Evolutionary conservation across 1,139 yeast species (phyloP).

Genomic region (Wickerhamomyces sp.): DNA sequence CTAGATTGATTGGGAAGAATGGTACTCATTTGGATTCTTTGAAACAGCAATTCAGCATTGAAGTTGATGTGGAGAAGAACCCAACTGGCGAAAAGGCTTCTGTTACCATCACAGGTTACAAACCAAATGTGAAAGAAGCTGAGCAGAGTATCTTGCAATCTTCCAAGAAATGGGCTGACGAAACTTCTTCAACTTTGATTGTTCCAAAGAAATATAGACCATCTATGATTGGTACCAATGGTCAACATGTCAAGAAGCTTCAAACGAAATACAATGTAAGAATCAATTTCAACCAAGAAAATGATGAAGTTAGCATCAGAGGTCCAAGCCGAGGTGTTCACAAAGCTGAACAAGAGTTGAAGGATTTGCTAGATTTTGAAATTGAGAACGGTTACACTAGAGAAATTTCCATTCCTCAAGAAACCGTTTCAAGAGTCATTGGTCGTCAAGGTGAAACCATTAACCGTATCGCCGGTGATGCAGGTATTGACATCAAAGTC

Average conservation of each 20-base stretch:
- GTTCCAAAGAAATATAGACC: conserved; percentile 80
- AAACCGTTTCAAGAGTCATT: conserved; percentile 76
- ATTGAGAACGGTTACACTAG: conserved; percentile 77
- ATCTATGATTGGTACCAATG: conserved; percentile 78
- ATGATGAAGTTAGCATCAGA: conserved; percentile 69
- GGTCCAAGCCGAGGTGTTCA: conserved; percentile 92
- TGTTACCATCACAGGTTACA: conserved; percentile 68
- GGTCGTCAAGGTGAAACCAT: conserved; percentile 87
- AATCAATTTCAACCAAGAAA: conserved; percentile 62
- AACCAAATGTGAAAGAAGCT: conserved; percentile 75
- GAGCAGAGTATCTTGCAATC: conserved; percentile 51
- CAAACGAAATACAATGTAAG: conserved; percentile 85
- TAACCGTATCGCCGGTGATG: conserved; percentile 74
- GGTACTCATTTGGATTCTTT: conserved; percentile 70
- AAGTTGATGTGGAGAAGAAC: conserved; percentile 56
- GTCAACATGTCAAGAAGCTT: conserved; percentile 76
- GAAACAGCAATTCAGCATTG: conserved; percentile 75
- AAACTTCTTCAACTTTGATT: conserved; percentile 54
- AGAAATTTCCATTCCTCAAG: conserved; percentile 58
- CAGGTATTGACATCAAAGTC: conserved; percentile 72
- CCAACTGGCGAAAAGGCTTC: conserved; percentile 44
- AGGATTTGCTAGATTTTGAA: conserved; percentile 81
- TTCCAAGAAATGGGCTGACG: conserved; percentile 82
- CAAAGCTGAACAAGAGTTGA: conserved; percentile 81
- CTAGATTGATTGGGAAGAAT: conserved; percentile 85